Evolutionary conservation across 176 grass and related monocot genomes (phyloP), one percentile per base, ranked within the genome.

Genomic region (Aegilops bicornis): DNA sequence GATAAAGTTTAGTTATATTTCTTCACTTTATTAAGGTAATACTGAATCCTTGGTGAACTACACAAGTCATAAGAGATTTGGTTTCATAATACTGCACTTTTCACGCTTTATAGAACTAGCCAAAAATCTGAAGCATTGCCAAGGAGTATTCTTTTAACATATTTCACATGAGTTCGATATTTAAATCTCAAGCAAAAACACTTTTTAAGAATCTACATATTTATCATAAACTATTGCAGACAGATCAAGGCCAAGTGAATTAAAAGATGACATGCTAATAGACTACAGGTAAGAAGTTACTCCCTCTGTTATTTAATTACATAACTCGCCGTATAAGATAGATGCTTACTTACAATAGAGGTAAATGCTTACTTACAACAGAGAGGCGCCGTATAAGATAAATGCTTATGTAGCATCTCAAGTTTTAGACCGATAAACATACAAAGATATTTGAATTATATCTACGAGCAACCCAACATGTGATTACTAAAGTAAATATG

Each of bases 381-480:
- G 17, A 63, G 16, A 20, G 29, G 1, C 7, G 9, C 29, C 27
- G 27, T 27, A 27, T 27, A 27, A 27, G 27, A 27, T 27, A 33
- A 33, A 33, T 33, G 32, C 32, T 39, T 39, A 39, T 54, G 50
- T 54, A 19, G 50, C 29, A 25, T 14, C 67, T 64, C 42, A 33
- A 66, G 29, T 32, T 31, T 67, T 67, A 16, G 39, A 3, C 10
- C 13, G 23, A 37, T 24, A 75, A 47, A 36, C 24, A 16, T 36
- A 37, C 37, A 77, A 3, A 63, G 27, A 32, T 64, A 13, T 12
- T 77, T 43, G 68, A 65, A 72, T 52, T 10, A 82, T 81, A 62
- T 60, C 15, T 76, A 80, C 82, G 58, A 78, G 65, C 30, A 71
- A 76, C 39, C 8, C 42, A 79, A 10, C 59, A 87, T 40, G 48